Evolutionary conservation across 331 rosid species (phyloP).

Genomic region (Acacia pycnantha): DNA sequence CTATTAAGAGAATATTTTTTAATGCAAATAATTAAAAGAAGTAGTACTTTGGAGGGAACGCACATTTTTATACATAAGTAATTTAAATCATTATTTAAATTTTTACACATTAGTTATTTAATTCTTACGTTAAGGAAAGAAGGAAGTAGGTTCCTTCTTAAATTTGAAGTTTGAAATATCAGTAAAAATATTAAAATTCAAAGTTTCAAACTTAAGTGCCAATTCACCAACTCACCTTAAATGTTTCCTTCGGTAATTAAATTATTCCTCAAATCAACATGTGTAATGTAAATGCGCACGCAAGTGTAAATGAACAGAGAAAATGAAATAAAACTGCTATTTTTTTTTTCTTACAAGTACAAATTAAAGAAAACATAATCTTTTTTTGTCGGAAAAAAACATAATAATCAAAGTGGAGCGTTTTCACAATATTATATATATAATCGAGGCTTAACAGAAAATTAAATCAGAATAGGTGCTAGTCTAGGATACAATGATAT

Average conservation of each 20-base stretch:
- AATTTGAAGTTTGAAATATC: not conserved
- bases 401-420: not conserved
- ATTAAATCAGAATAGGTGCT: not conserved
- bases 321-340: not conserved
- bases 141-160: not conserved
- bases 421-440: not conserved
- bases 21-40: no score
- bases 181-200: not conserved
- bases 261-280: not conserved
- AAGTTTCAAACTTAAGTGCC: not conserved
- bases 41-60: no score
- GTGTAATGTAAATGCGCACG: not conserved
- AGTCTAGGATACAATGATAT: not conserved
- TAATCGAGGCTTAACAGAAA: not conserved
- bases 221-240: not conserved
- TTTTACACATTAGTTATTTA: no score
- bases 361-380: no score
- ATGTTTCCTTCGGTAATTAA: not conserved
- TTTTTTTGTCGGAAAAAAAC: no score
- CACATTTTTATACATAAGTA: no score
- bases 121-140: no score
- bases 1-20: no score
- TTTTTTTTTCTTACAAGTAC: not conserved
- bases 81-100: no score
- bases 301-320: not conserved